phyloP scores from a whole-genome alignment of 1,139 yeast genomes.

The Fermentozyma sake region DNA sequence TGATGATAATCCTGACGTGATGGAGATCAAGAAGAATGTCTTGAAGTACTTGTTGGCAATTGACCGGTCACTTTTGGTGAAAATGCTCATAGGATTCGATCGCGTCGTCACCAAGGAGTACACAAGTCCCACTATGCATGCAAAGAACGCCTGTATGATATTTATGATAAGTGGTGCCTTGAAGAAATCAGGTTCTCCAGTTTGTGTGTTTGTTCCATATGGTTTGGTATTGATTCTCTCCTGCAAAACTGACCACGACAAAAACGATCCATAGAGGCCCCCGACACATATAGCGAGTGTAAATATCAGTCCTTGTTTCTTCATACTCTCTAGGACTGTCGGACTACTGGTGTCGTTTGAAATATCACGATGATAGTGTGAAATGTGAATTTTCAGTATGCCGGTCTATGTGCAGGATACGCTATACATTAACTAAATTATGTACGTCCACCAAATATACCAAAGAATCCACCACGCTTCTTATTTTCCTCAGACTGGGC shows the following conservation, averaged over 20 bases:
- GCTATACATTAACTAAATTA: no score
- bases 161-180: slow-evolving; percentile 76
- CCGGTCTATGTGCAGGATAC: no score
- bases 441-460: slow-evolving; percentile 32
- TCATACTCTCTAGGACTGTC: no score
- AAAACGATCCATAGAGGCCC: slow-evolving; percentile 80
- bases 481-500: slow-evolving; percentile 16
- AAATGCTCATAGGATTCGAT: slow-evolving; percentile 27
- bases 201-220: slow-evolving; percentile 45
- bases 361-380: no score
- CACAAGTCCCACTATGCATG: slow-evolving; percentile 60
- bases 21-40: slow-evolving; percentile 59
- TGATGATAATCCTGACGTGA: slow-evolving; percentile 75
- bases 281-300: slow-evolving; percentile 51
- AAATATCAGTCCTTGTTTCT: slow-evolving; percentile 18
- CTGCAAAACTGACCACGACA: slow-evolving; percentile 89
- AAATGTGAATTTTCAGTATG: no score
- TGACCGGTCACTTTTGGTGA: slow-evolving; percentile 19
- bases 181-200: slow-evolving; percentile 51
- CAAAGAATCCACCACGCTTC: slow-evolving; percentile 40
- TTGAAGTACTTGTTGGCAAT: slow-evolving; percentile 21
- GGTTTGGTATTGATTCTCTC: slow-evolving; percentile 81
- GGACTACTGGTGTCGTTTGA: no score
- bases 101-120: slow-evolving; percentile 44
- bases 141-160: slow-evolving; percentile 67